Conservation (phyloP, 208 protist species). For the Plasmodiophora brassicae region DNA sequence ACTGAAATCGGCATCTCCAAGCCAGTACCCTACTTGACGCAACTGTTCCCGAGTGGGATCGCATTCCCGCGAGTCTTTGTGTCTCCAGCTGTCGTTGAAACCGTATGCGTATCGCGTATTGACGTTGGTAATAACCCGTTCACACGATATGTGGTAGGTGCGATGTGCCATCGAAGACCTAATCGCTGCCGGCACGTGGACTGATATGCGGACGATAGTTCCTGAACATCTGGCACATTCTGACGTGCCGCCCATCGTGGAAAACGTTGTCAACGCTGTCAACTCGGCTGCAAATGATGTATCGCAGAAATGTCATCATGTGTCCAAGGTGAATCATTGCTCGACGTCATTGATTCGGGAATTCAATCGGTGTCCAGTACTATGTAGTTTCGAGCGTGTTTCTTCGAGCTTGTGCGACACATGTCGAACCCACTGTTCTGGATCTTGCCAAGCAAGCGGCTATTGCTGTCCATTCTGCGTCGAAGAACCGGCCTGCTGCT, state of each 20-base stretch:
- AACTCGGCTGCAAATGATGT: not conserved
- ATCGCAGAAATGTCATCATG: not conserved
- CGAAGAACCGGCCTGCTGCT: too few relatives aligned
- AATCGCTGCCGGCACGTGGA: not conserved
- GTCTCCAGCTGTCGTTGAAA: not conserved
- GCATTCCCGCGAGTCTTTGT: not conserved
- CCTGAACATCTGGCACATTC: not conserved
- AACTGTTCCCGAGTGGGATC: not conserved
- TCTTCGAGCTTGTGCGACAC: not conserved
- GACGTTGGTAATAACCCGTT: not conserved
- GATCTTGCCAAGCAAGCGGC: not conserved
- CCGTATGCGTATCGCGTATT: not conserved
- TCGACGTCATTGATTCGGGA: not conserved
- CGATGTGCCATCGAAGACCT: not conserved
- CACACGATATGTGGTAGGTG: not conserved
- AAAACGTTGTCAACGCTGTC: not conserved
- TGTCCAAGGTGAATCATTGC: not conserved
- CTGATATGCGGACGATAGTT: not conserved
- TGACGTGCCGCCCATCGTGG: not conserved
- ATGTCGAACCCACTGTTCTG: not conserved
- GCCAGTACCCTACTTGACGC: not conserved
- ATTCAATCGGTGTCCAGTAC: not conserved
- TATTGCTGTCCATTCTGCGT: not conserved
- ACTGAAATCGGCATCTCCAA: not conserved
- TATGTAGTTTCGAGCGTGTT: not conserved